Evolutionary conservation across 1,139 yeast genomes (phyloP).

Genomic region (Maudiozyma humilis): DNA sequence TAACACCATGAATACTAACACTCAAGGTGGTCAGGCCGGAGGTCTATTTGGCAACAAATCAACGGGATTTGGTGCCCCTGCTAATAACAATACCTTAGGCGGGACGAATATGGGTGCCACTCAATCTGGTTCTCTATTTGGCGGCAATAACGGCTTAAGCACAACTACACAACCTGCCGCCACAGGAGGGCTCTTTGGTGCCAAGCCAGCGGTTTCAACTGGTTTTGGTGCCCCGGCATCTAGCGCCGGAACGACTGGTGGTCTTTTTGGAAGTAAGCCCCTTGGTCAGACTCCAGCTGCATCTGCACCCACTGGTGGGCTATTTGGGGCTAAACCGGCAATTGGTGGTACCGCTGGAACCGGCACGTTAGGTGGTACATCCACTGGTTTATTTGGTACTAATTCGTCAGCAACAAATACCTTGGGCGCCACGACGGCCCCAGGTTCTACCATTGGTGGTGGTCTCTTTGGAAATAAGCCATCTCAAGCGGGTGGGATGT

Average conservation of each 20-base stretch:
- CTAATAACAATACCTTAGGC: too few species aligned
- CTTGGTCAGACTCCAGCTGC: slow-evolving; percentile 9
- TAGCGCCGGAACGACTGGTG: slow-evolving; percentile 7
- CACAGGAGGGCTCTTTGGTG: slow-evolving; percentile 39
- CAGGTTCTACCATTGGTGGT: slow-evolving; percentile 10
- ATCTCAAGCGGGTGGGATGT: background rate
- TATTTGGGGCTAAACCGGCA: slow-evolving; percentile 23
- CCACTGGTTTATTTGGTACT: slow-evolving; percentile 15
- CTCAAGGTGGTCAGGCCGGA: slow-evolving; percentile 14
- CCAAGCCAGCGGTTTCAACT: slow-evolving; percentile 27
- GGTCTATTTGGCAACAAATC: slow-evolving; percentile 39
- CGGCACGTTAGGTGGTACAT: slow-evolving; percentile 15
- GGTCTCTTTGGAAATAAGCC: slow-evolving; percentile 31
- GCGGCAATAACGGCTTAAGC: slow-evolving; percentile 6
- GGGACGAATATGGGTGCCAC: too few species aligned
- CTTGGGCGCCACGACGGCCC: slow-evolving; percentile 4
- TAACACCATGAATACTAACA: slow-evolving; percentile 4
- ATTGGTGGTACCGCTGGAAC: slow-evolving; percentile 31
- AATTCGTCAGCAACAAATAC: slow-evolving; percentile 2
- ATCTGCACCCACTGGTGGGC: slow-evolving; percentile 19
- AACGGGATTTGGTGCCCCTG: too few species aligned
- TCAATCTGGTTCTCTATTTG: slow-evolving; percentile 9
- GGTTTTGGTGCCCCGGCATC: background rate
- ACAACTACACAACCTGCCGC: slow-evolving; percentile 3
- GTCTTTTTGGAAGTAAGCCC: slow-evolving; percentile 25